These are phyloP conservation scores for Kazachstania psychrophila DNA, from an alignment of 805 yeast genomes.

Conservation along the genomic window DNA sequence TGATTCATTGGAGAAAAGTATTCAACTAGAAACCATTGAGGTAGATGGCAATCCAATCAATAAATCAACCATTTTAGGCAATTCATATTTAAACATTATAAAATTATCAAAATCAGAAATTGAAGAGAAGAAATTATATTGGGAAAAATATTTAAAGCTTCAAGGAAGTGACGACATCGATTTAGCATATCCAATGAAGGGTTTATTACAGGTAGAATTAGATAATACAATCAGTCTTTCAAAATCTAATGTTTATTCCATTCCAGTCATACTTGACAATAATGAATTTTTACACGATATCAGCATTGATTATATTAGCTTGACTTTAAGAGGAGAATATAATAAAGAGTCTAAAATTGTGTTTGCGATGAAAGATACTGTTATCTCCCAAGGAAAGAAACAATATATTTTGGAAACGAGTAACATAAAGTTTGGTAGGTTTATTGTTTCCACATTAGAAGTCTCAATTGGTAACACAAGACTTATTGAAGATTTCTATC, in stretches of 20 bases:
- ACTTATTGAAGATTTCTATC: conserved; percentile 20
- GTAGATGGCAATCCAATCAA: conserved; percentile 23
- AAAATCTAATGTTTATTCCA: conserved; percentile 15
- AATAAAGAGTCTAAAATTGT: conserved; percentile 9
- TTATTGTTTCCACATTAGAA: conserved; percentile 17
- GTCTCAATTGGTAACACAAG: conserved; percentile 20
- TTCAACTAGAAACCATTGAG: conserved; percentile 11
- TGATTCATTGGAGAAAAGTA: conserved; percentile 45
- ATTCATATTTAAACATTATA: conserved; percentile 25
- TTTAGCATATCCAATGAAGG: conserved; percentile 20
- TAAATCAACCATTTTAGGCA: conserved; percentile 19
- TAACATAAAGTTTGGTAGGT: conserved; percentile 19
- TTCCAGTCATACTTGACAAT: conserved; percentile 13
- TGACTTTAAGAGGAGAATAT: conserved; percentile 12
- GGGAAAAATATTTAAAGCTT: conserved; percentile 21
- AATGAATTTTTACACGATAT: conserved; percentile 14
- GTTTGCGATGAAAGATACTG: conserved; percentile 8
- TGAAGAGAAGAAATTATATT: conserved; percentile 16
- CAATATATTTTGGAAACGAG: conserved; percentile 11
- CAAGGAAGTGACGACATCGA: conserved; percentile 7
- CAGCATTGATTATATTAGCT: conserved; percentile 11
- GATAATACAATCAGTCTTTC: conserved; percentile 5
- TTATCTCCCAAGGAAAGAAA: conserved; percentile 7
- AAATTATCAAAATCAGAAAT: conserved; percentile 13
- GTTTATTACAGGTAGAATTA: conserved; percentile 14